These are phyloP conservation scores for Conticribra weissflogii DNA, from an alignment of 108 stramenopile genomes.

Conservation along the genomic window DNA sequence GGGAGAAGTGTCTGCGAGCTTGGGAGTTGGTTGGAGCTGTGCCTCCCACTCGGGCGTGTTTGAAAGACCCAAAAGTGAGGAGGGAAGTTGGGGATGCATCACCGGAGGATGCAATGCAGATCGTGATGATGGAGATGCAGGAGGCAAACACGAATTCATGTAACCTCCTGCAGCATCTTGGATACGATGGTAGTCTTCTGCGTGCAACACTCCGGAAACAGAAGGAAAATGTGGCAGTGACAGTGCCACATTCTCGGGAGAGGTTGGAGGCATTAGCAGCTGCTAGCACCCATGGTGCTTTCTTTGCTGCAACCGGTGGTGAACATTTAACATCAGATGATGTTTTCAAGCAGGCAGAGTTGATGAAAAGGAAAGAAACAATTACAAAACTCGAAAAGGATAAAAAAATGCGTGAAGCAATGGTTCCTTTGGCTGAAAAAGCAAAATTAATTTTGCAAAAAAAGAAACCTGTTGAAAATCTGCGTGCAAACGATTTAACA, in stretches of 20 bases:
- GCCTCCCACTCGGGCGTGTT: constrained; percentile 1
- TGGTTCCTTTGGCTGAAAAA: not conserved
- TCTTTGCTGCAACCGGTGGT: not conserved
- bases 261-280: not conserved
- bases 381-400: not conserved
- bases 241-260: not conserved
- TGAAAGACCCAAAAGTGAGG: constrained; percentile 1
- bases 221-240: not conserved
- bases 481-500: not conserved
- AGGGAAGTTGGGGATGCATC: not conserved
- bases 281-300: not conserved
- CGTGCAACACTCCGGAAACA: not conserved
- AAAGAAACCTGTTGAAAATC: not conserved
- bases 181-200: not conserved
- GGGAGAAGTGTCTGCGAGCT: not conserved
- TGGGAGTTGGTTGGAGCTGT: constrained; percentile 13
- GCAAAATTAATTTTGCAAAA: not conserved
- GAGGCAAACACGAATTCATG: constrained; percentile 6
- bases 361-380: not conserved
- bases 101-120: not conserved
- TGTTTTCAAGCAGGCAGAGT: not conserved
- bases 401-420: not conserved
- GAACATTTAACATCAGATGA: not conserved
- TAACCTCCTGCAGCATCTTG: not conserved
- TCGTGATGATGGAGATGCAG: not conserved